Conservation (phyloP, 495 filamentous ascomycete genomes). For the Neurospora hispaniola region DNA sequence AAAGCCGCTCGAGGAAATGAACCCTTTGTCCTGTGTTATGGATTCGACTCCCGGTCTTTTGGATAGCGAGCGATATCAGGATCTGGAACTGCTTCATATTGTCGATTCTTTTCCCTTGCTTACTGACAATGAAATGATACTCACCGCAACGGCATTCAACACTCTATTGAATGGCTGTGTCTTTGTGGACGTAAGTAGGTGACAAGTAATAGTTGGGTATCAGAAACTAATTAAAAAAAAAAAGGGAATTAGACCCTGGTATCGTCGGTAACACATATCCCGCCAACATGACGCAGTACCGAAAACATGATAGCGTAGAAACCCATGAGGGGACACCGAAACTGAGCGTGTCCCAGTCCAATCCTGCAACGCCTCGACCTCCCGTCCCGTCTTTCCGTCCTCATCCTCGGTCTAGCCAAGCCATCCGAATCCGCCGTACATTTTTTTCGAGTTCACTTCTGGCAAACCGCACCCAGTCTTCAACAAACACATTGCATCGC, state of each 20-base stretch:
- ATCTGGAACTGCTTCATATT: neutral
- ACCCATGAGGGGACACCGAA: neutral
- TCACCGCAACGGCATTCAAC: neutral
- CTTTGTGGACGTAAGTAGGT: conserved; percentile 4
- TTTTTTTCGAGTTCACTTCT: neutral
- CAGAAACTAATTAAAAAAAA: neutral
- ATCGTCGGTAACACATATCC: conserved; percentile 6
- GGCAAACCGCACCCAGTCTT: neutral
- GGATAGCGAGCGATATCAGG: neutral
- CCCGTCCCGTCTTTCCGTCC: neutral
- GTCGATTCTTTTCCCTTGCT: neutral
- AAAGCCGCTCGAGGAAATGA: neutral
- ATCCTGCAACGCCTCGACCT: neutral
- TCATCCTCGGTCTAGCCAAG: neutral
- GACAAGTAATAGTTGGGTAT: conserved; percentile 9
- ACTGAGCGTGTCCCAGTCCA: neutral
- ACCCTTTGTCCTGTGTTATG: neutral
- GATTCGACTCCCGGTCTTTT: neutral
- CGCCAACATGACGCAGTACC: neutral
- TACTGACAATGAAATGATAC: neutral
- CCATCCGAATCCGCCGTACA: neutral
- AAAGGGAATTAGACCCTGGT: conserved; percentile 1
- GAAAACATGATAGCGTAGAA: conserved; percentile 3
- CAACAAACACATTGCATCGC: neutral
- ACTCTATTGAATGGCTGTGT: neutral